Evolutionary conservation across 108 stramenopile genomes (phyloP), one percentile per base, ranked within the genome.

Genomic region (Nitzschia palea): DNA sequence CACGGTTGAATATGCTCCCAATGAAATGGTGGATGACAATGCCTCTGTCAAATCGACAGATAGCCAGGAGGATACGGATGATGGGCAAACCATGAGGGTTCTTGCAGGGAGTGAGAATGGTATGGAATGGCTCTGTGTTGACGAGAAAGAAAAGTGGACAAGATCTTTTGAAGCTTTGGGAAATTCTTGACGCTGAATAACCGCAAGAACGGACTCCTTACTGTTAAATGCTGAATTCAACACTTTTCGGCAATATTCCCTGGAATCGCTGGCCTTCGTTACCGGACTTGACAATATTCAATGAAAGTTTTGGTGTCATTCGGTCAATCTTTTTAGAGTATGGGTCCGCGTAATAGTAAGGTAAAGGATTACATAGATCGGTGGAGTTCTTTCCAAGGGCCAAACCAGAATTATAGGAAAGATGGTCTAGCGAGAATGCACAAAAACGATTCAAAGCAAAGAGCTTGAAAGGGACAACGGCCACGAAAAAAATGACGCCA

Each of bases 21-120:
- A 79, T 62, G 67, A 62, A 53, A 72, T 61, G 25, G 61, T 68
- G 20, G 74, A 77, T 23, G 84, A 85, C 50, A n/a, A 85, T 22
- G 52, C 45, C 8, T 89, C 88, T 20, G 71, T 80, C 28, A 78
- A 74, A 34, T 89, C 88, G 1, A 81, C 79, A 9, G 88, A 86
- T 45, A 84, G 81, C 44, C 66, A 78, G n/a, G 77, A 85, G 31
- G 75, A 80, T 23, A 70, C 78, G 36, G 53, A 61, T 26, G 85
- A 89, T 60, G 62, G 50, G 1, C 70, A 79, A 58, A 73, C 77
- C 6, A 83, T 85, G 86, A 60, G 67, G 20, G 78, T 89, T 18
- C 66, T 84, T 29, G 83, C 80, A 12, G 59, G 69, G 27, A 50
- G 40, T 10, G 71, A 68, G 47, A 89, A 80, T 61, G 84, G 86